phyloP scores from a whole-genome alignment of 768 basidiomycete species.

The Sporobolomyces pararoseus region DNA sequence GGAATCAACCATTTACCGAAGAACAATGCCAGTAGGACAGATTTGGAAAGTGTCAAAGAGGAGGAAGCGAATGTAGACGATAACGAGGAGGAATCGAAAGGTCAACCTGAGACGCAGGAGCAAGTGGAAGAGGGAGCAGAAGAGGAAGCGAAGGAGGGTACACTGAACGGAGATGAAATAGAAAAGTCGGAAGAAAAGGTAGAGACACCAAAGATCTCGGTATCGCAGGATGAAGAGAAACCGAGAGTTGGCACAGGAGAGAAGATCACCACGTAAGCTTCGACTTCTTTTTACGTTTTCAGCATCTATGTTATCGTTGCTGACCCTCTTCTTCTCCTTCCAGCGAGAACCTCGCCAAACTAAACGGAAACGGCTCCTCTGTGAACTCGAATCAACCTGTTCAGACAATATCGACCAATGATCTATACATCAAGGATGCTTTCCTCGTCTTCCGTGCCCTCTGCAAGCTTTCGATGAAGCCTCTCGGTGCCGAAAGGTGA shows the following conservation, averaged over 20 bases:
- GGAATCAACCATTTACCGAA: neutral
- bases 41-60: slow-evolving; percentile 32
- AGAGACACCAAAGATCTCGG: slow-evolving; percentile 17
- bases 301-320: neutral
- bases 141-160: neutral
- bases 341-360: slow-evolving; percentile 31
- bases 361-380: slow-evolving; percentile 23
- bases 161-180: neutral
- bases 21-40: slow-evolving; percentile 25
- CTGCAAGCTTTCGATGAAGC: slow-evolving; percentile 98
- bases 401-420: slow-evolving; percentile 55
- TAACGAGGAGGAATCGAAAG: neutral
- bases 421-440: slow-evolving; percentile 92
- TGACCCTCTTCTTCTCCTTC: neutral
- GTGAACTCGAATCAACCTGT: neutral
- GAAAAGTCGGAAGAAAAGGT: neutral
- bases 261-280: slow-evolving; percentile 32
- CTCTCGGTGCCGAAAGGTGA: slow-evolving; percentile 85
- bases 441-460: slow-evolving; percentile 95
- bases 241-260: slow-evolving; percentile 19
- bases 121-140: neutral
- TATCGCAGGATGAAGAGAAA: slow-evolving; percentile 5
- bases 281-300: neutral
- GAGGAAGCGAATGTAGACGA: neutral
- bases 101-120: neutral